Evolutionary conservation across 768 basidiomycete genomes (phyloP).

Genomic region (Suillus subluteus): DNA sequence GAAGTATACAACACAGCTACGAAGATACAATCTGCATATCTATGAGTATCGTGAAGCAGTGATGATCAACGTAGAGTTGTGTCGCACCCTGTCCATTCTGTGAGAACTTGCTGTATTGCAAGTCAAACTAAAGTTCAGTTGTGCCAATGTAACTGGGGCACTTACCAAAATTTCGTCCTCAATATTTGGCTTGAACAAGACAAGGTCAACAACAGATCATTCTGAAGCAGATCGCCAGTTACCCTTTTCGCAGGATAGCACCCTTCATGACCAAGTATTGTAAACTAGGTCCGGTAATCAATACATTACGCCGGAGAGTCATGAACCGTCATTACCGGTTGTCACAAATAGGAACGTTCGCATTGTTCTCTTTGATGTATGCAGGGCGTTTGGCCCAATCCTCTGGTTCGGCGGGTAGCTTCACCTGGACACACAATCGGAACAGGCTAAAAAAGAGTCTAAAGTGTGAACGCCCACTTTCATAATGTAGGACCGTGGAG

Average conservation of each 20-base stretch:
- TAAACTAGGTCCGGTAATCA: constrained; percentile 50
- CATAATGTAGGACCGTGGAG: constrained; percentile 85
- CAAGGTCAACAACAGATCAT: constrained; percentile 19
- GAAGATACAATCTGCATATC: constrained; percentile 66
- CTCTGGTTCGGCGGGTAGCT: constrained; percentile 84
- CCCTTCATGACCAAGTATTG: constrained; percentile 90
- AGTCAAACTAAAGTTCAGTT: constrained; percentile 15
- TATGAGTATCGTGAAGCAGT: constrained; percentile 17
- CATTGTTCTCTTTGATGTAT: constrained; percentile 79
- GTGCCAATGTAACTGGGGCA: constrained; percentile 8
- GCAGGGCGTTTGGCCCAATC: constrained; percentile 86
- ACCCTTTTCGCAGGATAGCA: constrained; percentile 86
- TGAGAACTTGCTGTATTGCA: constrained; percentile 66
- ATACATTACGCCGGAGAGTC: neutral
- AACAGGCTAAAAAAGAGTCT: neutral
- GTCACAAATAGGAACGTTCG: constrained; percentile 79
- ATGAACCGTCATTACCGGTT: constrained; percentile 56
- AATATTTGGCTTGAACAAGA: constrained; percentile 65
- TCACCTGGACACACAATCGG: constrained; percentile 53
- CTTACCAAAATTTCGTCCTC: constrained; percentile 80
- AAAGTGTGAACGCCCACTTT: constrained; percentile 50
- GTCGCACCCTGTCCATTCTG: constrained; percentile 53
- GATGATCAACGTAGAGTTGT: constrained; percentile 4
- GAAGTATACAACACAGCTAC: constrained; percentile 84
- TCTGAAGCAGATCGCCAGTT: constrained; percentile 28